phyloP scores from a whole-genome alignment of 1,284 basidiomycete species.

The Cutaneotrichosporon mucoides region DNA sequence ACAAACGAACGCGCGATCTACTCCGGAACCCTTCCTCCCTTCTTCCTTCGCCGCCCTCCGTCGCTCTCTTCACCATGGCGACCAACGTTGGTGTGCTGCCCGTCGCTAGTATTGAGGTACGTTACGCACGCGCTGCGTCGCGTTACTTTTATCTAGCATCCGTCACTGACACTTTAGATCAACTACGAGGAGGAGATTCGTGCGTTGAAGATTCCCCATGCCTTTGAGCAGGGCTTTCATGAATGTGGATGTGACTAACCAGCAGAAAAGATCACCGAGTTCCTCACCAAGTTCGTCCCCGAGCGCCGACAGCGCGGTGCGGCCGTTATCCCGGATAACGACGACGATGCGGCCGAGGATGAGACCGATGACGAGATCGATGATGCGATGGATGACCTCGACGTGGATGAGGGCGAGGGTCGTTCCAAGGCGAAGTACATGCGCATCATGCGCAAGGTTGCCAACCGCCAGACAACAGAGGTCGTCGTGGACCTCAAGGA shows the following conservation, averaged over 20 bases:
- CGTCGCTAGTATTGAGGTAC: conserved; percentile 43
- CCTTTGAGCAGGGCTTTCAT: background rate
- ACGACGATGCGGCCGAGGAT: conserved; percentile 51
- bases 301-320: conserved; percentile 15
- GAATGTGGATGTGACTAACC: background rate
- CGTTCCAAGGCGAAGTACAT: conserved; percentile 70
- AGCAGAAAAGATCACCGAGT: conserved; percentile 42
- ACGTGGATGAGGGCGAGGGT: conserved; percentile 44
- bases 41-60: background rate
- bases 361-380: conserved; percentile 62
- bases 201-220: conserved; percentile 11
- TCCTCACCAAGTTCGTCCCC: conserved; percentile 40
- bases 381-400: conserved; percentile 50
- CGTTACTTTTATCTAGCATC: background rate
- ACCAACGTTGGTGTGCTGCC: conserved; percentile 38
- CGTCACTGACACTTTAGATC: conserved; percentile 24
- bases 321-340: conserved; percentile 26
- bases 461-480: conserved; percentile 62
- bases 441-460: conserved; percentile 82
- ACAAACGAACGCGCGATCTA: background rate
- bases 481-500: conserved; percentile 50
- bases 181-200: conserved; percentile 45
- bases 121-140: conserved; percentile 12
- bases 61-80: background rate
- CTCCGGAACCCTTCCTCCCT: background rate